Base-by-base conservation (phyloP, 2,329 filamentous ascomycete species). In the Arthrobotrys musiformis region DNA sequence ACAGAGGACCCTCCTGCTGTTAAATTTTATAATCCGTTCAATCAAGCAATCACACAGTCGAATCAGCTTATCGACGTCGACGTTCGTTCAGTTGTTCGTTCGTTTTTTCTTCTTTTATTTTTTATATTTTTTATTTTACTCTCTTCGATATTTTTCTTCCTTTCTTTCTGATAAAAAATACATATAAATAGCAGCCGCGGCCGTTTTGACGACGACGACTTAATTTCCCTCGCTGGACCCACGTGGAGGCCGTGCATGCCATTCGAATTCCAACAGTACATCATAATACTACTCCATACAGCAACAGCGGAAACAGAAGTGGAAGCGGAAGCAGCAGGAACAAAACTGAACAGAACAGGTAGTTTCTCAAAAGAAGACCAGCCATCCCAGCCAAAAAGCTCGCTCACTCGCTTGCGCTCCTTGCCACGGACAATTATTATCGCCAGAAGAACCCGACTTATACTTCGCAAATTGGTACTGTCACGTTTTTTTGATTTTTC, bases 371-470 rank as follows among this genome's bases (percentile, higher is more conserved):
- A 70, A 35, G 46, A 24, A 52, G 66, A 60, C 35, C 58, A 73
- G 68, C 35, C 58, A 73, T 73, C 69, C 60, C 52, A 58, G 58
- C 69, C 50, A 50, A 70, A 73, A 69, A 69, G 52, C 56, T 62
- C 67, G 37, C 56, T 62, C 67, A 48, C 56, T 63, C 35, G 50
- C 58, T 70, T 56, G 56, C 67, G 46, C 42, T 15, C 40, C 26
- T 70, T 46, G 40, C 19, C 40, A 48, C 40, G 19, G 19, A 42
- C 33, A 61, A n/a, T n/a, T 13, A 63, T 40, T 48, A 64, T 26
- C 30, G 46, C 37, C 58, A 17, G 46, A 26, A 52, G 33, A 62
- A 26, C 8, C 56, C 58, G 37, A 44, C 37, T n/a, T 19, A 62
- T 46, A 62, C 37, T 62, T 62, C 58, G 58, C 58, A 62, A 62